phyloP scores from a whole-genome alignment of 164 flowering plant species.

The Houttuynia cordata region DNA sequence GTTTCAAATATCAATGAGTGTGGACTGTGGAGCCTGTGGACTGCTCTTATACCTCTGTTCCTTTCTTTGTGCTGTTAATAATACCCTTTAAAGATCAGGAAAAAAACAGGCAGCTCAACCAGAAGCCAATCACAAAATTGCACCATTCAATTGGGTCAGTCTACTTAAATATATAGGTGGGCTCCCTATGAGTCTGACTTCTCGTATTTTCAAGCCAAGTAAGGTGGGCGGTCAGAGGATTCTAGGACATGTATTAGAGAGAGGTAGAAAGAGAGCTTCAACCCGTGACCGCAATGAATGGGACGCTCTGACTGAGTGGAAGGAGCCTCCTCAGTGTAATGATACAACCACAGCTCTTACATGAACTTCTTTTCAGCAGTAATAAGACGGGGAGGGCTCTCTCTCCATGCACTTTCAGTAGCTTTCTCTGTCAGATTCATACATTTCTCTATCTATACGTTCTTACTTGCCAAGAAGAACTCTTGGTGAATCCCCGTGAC shows the following conservation, averaged over 20 bases:
- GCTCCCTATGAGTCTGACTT: neutral
- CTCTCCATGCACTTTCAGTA: neutral
- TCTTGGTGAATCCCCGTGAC: neutral
- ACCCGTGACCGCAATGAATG: slow-evolving; percentile 4
- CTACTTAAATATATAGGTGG: neutral
- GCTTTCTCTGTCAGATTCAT: too few relatives aligned
- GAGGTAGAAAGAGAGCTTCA: neutral
- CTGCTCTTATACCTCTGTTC: too few relatives aligned
- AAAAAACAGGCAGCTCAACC: too few relatives aligned
- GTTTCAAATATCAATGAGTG: too few relatives aligned
- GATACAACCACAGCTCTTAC: neutral
- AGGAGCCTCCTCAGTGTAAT: neutral
- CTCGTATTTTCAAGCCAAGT: neutral
- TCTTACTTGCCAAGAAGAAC: too few relatives aligned
- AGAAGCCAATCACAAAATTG: too few relatives aligned
- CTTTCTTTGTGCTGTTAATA: too few relatives aligned
- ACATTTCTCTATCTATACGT: too few relatives aligned
- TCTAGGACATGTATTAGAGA: neutral
- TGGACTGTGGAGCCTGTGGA: too few relatives aligned
- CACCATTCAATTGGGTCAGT: too few relatives aligned
- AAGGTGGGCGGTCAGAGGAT: neutral
- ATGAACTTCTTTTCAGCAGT: neutral
- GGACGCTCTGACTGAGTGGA: neutral
- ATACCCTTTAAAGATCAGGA: too few relatives aligned
- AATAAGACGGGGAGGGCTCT: neutral